phyloP scores from a whole-genome alignment of 352 stramenopile species.

The Globisporangium rhizosaccharum region DNA sequence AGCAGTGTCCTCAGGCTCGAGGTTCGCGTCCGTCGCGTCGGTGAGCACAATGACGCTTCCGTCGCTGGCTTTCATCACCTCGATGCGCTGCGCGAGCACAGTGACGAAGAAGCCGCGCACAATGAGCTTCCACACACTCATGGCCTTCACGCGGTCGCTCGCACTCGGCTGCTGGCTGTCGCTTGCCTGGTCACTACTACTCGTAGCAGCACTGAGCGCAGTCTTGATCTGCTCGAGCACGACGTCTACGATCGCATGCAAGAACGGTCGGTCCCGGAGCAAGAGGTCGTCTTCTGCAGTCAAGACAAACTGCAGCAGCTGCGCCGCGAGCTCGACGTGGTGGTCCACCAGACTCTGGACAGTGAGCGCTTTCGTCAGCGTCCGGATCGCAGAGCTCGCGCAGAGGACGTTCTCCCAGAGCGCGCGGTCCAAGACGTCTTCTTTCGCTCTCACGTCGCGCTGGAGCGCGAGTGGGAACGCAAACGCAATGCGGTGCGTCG shows the following conservation, averaged over 20 bases:
- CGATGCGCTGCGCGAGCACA: slow-evolving; percentile 29
- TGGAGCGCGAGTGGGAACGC: slow-evolving; percentile 29
- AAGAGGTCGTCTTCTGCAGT: slow-evolving; percentile 59
- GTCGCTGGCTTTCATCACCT: slow-evolving; percentile 18
- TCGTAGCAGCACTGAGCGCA: slow-evolving; percentile 28
- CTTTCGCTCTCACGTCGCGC: slow-evolving; percentile 31
- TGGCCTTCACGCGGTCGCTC: slow-evolving; percentile 34
- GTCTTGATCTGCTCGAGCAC: slow-evolving; percentile 46
- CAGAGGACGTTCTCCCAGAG: slow-evolving; percentile 74
- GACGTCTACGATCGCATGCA: slow-evolving; percentile 63
- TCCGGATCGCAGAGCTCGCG: slow-evolving; percentile 64
- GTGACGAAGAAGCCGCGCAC: slow-evolving; percentile 61
- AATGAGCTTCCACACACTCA: slow-evolving; percentile 53
- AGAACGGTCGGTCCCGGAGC: slow-evolving; percentile 64
- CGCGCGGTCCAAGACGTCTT: slow-evolving; percentile 35
- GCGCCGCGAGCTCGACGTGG: slow-evolving; percentile 42
- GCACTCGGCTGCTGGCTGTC: slow-evolving; percentile 10
- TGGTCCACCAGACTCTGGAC: slow-evolving; percentile 65
- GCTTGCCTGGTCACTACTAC: slow-evolving; percentile 18
- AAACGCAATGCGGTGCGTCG: slow-evolving; percentile 38
- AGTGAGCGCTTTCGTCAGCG: slow-evolving; percentile 58
- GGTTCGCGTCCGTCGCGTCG: slow-evolving; percentile 21
- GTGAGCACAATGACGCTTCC: slow-evolving; percentile 29
- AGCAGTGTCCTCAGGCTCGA: slow-evolving; percentile 17
- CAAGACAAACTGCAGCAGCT: slow-evolving; percentile 52